Evolutionary conservation across 257 asterid genomes (phyloP), one percentile per base, ranked within the genome.

Genomic region (Nicotiana otophora): DNA sequence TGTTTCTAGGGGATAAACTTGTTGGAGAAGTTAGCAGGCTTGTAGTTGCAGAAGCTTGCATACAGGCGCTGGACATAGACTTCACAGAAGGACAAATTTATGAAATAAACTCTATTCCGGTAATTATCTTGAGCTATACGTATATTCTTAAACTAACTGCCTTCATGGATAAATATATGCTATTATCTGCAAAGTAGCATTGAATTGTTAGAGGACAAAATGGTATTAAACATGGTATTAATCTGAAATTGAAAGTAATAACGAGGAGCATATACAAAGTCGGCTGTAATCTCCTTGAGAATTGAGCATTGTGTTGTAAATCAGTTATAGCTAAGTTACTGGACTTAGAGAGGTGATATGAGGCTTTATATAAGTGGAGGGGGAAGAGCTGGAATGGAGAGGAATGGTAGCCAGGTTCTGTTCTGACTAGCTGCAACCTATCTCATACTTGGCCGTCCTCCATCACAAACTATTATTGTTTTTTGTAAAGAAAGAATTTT

Each of bases 21-120:
- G 96, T 94, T 53, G 99, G 99, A 39, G 98, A 95, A 90, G 98
- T 88, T 57, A 95, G 99, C 69, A 91, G 99, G 89, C 91, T 95
- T 79, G 98, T 95, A 14, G 93, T 95, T 68, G 98, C 99, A 36
- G 99, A 95, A 89, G 99, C 99, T 81, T 95, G 99, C 86, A 74
- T 95, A 84, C 99, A 95, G 84, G 97, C 96, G 55, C 81, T 95
- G 82, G 98, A 95, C 88, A 89, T 92, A 57, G 96, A 91, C 60
- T 86, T 89, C 80, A 94, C 97, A 5, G 83, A 85, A 88, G 95
- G 97, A 72, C 95, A 96, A 86, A 93, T 88, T 62, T 94, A 92
- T 68, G 99, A 96, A 87, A 87, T 94, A 89, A 96, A 92, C 91
- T 96, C 99, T 20, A 91, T 96, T 46, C 48, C 83, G 98, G 97